Base-by-base conservation (phyloP, 2,329 filamentous ascomycete genomes). In the Aspergillus ibericus region DNA sequence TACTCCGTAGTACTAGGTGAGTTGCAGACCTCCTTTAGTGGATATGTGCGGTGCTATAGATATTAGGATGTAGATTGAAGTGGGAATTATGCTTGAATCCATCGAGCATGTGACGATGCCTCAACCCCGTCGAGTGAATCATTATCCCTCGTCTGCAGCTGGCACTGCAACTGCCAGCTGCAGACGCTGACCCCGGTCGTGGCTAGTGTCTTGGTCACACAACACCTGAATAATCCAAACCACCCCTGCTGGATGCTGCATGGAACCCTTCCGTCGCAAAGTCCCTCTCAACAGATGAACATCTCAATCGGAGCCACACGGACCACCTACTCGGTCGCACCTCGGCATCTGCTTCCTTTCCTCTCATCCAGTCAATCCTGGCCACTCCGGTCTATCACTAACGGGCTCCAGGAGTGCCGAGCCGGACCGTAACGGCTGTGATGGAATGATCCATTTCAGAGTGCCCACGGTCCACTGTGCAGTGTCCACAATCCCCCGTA, bases 351-450 rank as follows among this genome's bases (percentile, higher is more conserved):
- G 6, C 44, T 32, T 29, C 22, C 42, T 25, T 16, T 13, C 22
- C 15, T 46, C 42, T 27, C 50, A 42, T 42, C 50, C 29, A 40
- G 35, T 51, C 51, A 27, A 9, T 32, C 29, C 29, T 32, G 29
- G 29, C 29, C 29, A 32, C 22, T 29, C 32, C 34, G 38, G 25
- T 32, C n/a, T 44, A 18, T 22, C 10, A 38, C 18, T 51, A 10
- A 22, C 49, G 6, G 13, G 5, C 36, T 15, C 36, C 29, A 44
- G 22, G 51, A 53, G 38, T 53, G 22, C 51, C 51, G 51, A 44
- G 51, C 51, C 49, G 51, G 51, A 42, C 36, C 51, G 40, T 32
- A 53, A 53, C 51, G 51, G 51, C 25, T 53, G 40, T 25, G 29
- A 53, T 53, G 51, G 38, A 34, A 53, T 53, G 50, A 29, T 44